Evolutionary conservation across 2,329 filamentous ascomycete genomes (phyloP), one percentile per base, ranked within the genome.

Genomic region (Fusarium sp.): DNA sequence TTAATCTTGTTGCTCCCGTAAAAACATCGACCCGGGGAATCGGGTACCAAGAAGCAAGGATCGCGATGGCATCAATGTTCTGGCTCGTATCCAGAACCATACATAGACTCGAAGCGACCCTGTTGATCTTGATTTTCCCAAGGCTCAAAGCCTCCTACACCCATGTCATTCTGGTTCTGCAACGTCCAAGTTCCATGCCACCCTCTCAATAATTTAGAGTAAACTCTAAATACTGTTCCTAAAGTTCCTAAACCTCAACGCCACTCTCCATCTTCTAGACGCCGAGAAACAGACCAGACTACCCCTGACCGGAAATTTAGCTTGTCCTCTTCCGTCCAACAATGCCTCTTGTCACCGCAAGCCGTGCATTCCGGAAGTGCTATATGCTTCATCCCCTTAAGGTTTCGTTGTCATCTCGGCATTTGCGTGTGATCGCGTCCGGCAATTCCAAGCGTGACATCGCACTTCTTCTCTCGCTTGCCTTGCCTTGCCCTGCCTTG

Each of bases 391-490:
- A 66, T 59, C 54, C 51, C 44, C 36, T 51, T 35, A 44, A 48
- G n/a, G 47, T 44, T 58, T 39, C 24, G 53, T 60, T 58, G 35
- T 65, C 48, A 55, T 58, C 24, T 66, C 70, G 70, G 70, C 58
- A 72, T 55, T 72, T 70, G 58, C n/a, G 32, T 70, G 54, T 50
- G 57, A 72, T 70, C 65, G 65, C 18, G 54, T 20, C 41, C 70
- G 69, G 70, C 65, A 72, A 41, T 73, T 70, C 58, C 32, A 39
- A 55, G 35, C 47, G 48, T 63, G 57, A 36, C 66, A 59, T 70
- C 30, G 59, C 22, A 30, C n/a, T 41, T 30, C 20, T 30, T 44
- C 48, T 30, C 35, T 48, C 20, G 56, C 65, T 35, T 62, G 57
- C 36, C 41, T 51, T 32, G 42, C 35, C 39, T 35, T 28, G 30